A percentile compares a stretch with the other conserved stretches of the same genome.
Evolutionary conservation across 2,329 filamentous ascomycete genomes (phyloP).

Genomic region (Alternaria tenuissima): DNA sequence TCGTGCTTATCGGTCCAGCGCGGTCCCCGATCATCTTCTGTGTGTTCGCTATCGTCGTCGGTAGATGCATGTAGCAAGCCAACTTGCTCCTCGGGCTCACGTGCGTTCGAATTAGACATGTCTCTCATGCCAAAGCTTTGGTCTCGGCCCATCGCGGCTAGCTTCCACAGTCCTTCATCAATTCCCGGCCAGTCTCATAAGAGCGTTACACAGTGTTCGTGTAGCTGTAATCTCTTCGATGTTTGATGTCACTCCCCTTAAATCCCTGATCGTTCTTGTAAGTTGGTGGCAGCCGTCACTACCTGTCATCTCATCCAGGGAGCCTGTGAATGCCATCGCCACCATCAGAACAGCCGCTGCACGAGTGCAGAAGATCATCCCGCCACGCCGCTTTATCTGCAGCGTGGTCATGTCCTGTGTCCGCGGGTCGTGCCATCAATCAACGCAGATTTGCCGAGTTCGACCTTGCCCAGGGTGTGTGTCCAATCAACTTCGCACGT

Average conservation of each 20-base stretch:
- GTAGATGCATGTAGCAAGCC: constrained; percentile 27
- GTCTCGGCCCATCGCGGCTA: constrained; percentile 3
- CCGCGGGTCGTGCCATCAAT: background rate
- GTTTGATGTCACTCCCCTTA: background rate
- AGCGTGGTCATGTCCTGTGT: constrained; percentile 1
- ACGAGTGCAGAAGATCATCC: background rate
- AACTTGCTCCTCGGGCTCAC: constrained; percentile 26
- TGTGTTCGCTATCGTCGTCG: constrained; percentile 16
- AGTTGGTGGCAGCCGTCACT: background rate
- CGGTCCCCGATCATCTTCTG: constrained; percentile 9
- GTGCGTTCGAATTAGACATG: constrained; percentile 8
- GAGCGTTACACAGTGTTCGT: background rate
- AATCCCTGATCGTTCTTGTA: background rate
- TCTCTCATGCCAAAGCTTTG: constrained; percentile 16
- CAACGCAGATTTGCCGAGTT: constrained; percentile 2
- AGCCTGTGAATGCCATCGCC: background rate
- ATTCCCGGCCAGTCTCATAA: background rate
- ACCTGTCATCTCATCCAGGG: background rate
- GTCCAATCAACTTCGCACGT: constrained; percentile 29
- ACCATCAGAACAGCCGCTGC: background rate
- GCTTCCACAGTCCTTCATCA: background rate
- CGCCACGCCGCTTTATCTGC: background rate
- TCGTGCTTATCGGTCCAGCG: constrained; percentile 13
- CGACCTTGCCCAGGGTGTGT: background rate
- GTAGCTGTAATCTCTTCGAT: background rate